phyloP scores from a whole-genome alignment of 306 rosid species.

The Carpinus viminea region DNA sequence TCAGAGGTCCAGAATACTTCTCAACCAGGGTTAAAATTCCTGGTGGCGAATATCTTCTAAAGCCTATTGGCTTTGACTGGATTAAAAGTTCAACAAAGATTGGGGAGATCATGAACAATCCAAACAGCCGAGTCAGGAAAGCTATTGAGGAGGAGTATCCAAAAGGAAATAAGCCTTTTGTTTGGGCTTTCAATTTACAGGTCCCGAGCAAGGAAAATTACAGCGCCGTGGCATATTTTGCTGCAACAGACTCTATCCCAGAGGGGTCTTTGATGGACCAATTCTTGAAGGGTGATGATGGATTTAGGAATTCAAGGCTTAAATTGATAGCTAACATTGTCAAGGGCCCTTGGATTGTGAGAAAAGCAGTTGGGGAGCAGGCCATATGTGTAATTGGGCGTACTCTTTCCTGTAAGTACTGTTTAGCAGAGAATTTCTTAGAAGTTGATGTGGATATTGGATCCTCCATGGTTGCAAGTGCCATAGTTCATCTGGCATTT shows the following conservation, averaged over 20 bases:
- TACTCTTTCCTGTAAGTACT: slow-evolving; percentile 62
- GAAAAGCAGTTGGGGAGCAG: slow-evolving; percentile 89
- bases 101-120: slow-evolving; percentile 62
- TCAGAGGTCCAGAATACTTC: slow-evolving; percentile 88
- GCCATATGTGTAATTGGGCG: slow-evolving; percentile 87
- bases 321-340: slow-evolving; percentile 84
- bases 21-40: slow-evolving; percentile 73
- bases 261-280: slow-evolving; percentile 70
- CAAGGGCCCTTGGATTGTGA: slow-evolving; percentile 90
- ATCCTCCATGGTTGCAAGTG: slow-evolving; percentile 85
- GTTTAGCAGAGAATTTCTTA: slow-evolving; percentile 53
- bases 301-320: slow-evolving; percentile 73
- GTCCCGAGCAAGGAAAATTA: slow-evolving; percentile 76
- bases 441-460: slow-evolving; percentile 95
- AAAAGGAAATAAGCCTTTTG: slow-evolving; percentile 59
- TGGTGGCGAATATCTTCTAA: slow-evolving; percentile 67
- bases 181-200: slow-evolving; percentile 94
- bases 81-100: slow-evolving; percentile 72
- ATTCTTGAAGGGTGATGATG: slow-evolving; percentile 75
- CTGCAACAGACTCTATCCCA: slow-evolving; percentile 44
- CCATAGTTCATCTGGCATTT: slow-evolving; percentile 80
- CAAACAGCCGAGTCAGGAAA: slow-evolving; percentile 56
- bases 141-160: slow-evolving; percentile 63
- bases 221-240: slow-evolving; percentile 69
- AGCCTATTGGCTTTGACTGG: slow-evolving; percentile 96